A percentile compares a stretch with the other conserved stretches of the same genome.
Conservation (phyloP, 176 grass and related monocot species). For the Bolboschoenus planiculmis region DNA sequence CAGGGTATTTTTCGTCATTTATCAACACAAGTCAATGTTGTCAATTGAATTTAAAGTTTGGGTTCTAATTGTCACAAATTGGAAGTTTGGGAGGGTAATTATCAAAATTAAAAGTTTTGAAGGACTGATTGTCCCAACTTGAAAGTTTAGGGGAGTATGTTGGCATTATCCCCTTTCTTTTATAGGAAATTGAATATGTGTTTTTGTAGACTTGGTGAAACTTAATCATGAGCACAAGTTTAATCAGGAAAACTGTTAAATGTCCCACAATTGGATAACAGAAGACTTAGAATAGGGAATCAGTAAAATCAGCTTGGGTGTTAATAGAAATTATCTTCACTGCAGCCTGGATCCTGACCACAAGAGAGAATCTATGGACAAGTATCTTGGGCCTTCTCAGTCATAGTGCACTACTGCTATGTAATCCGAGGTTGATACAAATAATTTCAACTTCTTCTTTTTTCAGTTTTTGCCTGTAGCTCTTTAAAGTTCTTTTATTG, state of each 20-base stretch:
- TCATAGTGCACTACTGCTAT: constrained; percentile 22
- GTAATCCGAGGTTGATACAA: constrained; percentile 20
- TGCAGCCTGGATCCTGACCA: constrained; percentile 92
- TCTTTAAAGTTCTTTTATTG: constrained; percentile 18
- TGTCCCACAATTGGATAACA: not conserved
- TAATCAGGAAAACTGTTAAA: not conserved
- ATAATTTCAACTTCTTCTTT: not conserved
- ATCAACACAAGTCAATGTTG: not conserved
- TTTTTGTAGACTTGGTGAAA: not conserved
- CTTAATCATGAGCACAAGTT: not conserved
- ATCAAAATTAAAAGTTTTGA: not conserved
- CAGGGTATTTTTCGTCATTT: not conserved
- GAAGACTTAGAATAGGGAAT: not conserved
- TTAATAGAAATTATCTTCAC: constrained; percentile 10
- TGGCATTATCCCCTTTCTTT: too few relatives aligned
- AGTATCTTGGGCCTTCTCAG: constrained; percentile 67
- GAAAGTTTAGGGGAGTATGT: not conserved
- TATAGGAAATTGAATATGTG: too few relatives aligned
- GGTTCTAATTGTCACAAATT: not conserved
- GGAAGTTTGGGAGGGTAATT: not conserved
- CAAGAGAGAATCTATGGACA: constrained; percentile 87
- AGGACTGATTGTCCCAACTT: not conserved
- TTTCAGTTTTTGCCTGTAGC: not conserved
- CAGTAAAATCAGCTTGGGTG: not conserved
- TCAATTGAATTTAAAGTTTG: not conserved